phyloP scores from a whole-genome alignment of 164 flowering plant genomes.

The Brasenia schreberi region DNA sequence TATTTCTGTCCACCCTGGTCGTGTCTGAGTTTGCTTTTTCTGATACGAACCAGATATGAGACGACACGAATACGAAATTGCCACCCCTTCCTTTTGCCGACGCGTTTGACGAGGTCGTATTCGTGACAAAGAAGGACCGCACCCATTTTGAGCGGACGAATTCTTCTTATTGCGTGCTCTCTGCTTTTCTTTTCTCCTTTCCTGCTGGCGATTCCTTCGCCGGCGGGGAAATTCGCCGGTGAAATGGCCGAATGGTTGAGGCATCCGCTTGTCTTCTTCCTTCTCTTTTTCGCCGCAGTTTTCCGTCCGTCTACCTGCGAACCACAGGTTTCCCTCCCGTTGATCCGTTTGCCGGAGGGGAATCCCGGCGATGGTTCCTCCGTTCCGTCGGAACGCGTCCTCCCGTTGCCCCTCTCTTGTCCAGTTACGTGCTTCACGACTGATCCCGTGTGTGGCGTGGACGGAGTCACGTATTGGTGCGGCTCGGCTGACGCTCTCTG shows the following conservation, averaged over 20 bases:
- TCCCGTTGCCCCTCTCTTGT: constrained; percentile 17
- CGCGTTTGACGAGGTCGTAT: no score
- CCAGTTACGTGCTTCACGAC: constrained; percentile 52
- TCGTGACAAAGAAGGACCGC: no score
- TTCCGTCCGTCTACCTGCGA: constrained; percentile 1
- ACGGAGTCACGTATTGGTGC: constrained; percentile 71
- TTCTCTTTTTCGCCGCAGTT: constrained; percentile 1
- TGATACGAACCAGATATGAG: no score
- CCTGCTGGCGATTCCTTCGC: neutral
- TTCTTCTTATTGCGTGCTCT: neutral
- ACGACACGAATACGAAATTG: no score
- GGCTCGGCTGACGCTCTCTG: constrained; percentile 60
- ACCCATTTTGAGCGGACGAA: no score
- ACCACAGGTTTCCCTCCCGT: constrained; percentile 1
- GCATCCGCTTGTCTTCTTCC: constrained; percentile 1
- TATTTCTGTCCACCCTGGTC: no score
- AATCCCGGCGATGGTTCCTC: neutral
- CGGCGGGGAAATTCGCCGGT: neutral
- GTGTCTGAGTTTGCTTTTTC: no score
- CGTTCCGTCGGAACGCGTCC: constrained; percentile 10
- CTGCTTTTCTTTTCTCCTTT: neutral
- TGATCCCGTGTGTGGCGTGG: constrained; percentile 55
- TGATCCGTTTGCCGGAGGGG: constrained; percentile 12
- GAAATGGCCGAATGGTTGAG: neutral
- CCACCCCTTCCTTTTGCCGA: neutral